Percentiles rank a stretch among this genome's conserved stretches.
These are phyloP conservation scores for Coniophora puteana DNA, from an alignment of 1,284 basidiomycete species.

Conservation along the genomic window DNA sequence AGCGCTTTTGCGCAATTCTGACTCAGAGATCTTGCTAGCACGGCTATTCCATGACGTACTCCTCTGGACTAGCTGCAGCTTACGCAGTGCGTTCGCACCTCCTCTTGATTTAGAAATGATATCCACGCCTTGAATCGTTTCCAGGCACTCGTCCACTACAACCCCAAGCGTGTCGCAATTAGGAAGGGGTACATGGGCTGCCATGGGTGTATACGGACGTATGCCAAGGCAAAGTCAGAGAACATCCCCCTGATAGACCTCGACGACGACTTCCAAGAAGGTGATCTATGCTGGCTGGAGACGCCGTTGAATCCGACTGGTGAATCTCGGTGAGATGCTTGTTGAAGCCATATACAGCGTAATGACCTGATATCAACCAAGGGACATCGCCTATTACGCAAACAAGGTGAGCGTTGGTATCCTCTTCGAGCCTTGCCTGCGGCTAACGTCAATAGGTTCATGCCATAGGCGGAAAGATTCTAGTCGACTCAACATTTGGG, in stretches of 20 bases:
- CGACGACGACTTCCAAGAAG: conserved; percentile 69
- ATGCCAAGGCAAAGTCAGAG: conserved; percentile 46
- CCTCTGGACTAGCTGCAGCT: conserved; percentile 70
- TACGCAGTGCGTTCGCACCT: conserved; percentile 53
- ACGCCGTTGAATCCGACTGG: conserved; percentile 90
- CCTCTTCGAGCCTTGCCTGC: too few relatives aligned
- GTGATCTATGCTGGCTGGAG: conserved; percentile 87
- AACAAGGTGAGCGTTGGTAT: too few relatives aligned
- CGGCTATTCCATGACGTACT: conserved; percentile 69
- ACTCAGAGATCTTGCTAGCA: too few relatives aligned
- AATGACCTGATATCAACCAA: too few relatives aligned
- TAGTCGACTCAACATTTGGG: conserved; percentile 85
- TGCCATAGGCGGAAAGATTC: conserved; percentile 64
- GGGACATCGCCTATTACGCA: conserved; percentile 80
- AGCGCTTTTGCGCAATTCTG: conserved; percentile 2
- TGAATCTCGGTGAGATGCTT: conserved; percentile 55
- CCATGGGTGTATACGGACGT: conserved; percentile 66
- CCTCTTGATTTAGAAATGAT: neutral
- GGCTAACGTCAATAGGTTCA: conserved; percentile 64
- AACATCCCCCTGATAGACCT: conserved; percentile 64
- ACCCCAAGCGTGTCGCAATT: conserved; percentile 81
- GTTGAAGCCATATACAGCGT: neutral
- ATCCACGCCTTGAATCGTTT: conserved; percentile 9
- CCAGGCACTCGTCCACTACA: conserved; percentile 65
- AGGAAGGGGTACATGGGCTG: conserved; percentile 79